phyloP scores from a whole-genome alignment of 2,329 filamentous ascomycete genomes.

The Apiospora phragmitis region DNA sequence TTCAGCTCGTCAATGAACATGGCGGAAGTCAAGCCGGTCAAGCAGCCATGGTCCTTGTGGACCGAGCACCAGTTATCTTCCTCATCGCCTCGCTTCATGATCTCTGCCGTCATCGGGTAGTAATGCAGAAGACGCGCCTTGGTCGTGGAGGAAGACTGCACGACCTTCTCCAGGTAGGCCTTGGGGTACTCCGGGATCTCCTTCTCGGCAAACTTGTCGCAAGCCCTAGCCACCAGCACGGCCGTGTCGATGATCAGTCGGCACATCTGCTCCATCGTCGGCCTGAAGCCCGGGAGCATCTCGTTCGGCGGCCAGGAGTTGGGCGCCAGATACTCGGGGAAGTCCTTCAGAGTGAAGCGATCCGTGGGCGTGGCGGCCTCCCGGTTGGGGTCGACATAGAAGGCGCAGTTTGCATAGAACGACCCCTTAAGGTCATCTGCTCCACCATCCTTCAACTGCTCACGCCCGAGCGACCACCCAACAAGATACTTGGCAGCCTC shows the following conservation, averaged over 20 bases:
- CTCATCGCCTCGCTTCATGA: slow-evolving; percentile 53
- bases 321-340: slow-evolving; percentile 85
- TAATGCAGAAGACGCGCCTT: slow-evolving; percentile 94
- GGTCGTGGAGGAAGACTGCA: slow-evolving; percentile 80
- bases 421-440: slow-evolving; percentile 81
- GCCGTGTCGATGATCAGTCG: slow-evolving; percentile 85
- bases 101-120: slow-evolving; percentile 63
- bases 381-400: slow-evolving; percentile 66
- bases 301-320: slow-evolving; percentile 82
- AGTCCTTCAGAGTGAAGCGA: slow-evolving; percentile 59
- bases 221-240: slow-evolving; percentile 84
- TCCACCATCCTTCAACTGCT: slow-evolving; percentile 75
- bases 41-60: slow-evolving; percentile 87
- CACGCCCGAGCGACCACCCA: slow-evolving; percentile 81
- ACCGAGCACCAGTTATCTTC: slow-evolving; percentile 91
- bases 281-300: slow-evolving; percentile 73
- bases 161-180: slow-evolving; percentile 84
- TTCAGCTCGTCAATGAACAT: slow-evolving; percentile 87
- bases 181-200: slow-evolving; percentile 76
- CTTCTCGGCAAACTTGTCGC: slow-evolving; percentile 78
- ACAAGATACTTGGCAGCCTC: slow-evolving; percentile 63
- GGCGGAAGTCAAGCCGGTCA: slow-evolving; percentile 90
- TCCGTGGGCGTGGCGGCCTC: slow-evolving; percentile 62
- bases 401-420: slow-evolving; percentile 82
- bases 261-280: slow-evolving; percentile 74